Evolutionary conservation across 1,139 yeast species (phyloP), one percentile per base, ranked within the genome.

Genomic region (Sporopachydermia cereana): DNA sequence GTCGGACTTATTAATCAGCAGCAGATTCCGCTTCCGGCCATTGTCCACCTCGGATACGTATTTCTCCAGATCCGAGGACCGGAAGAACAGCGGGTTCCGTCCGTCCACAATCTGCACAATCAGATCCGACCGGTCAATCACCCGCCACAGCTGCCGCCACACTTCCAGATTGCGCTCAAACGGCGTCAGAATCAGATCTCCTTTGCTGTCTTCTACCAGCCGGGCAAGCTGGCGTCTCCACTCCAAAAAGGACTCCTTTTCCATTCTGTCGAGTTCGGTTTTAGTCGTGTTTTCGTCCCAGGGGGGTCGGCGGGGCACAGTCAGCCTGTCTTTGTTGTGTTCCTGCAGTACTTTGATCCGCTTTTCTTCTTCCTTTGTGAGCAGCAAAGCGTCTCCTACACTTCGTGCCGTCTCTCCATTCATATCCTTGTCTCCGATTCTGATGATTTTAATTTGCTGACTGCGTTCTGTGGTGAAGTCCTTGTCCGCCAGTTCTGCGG

Each of bases 111-210:
- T 93, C 61, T 93, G 99, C 3, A 93, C 97, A 43, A 93, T 77
- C 55, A 93, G 71, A 63, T 91, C 96, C 43, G 93, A 84, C 59
- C 98, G 76, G 62, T 93, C 99, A 17, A 89, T 86, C 45, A 93
- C 99, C 66, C 99, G 75, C 99, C 99, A 93, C 54, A 93, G 69
- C 64, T 93, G 99, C 61, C 93, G 79, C 99, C 99, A 93, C 49
- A 93, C 97, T 68, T 91, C 96, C 54, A 93, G 71, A 60, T 93
- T 93, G 64, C 98, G 77, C 67, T 93, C 99, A 60, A 91, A 93
- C 1, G 99, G 99, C 0, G 99, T 93, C 61, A 93, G 72, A 50
- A 89, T 68, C 55, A 93, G 69, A 60, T 91, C 96, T 41, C 72
- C 66, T 46, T 67, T 61, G 52, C 76, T 77, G 50, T 72, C 74